A percentile compares a stretch with the other conserved stretches of the same genome.
These are phyloP conservation scores for Theileria sp. DNA, from an alignment of 169 alveolate species.

Conservation along the genomic window DNA sequence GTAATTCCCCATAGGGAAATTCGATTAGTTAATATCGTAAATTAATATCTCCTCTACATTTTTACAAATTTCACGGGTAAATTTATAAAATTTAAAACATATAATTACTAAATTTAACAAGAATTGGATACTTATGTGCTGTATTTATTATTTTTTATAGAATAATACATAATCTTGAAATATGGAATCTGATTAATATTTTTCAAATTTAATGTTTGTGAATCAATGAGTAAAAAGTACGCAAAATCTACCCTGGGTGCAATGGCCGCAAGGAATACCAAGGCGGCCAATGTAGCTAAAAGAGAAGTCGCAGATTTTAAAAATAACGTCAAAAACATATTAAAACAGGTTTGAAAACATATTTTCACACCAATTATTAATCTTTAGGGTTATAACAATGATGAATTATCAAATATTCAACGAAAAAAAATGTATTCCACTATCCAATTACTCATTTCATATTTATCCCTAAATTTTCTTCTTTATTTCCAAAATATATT, in stretches of 20 bases:
- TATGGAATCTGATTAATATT: background rate
- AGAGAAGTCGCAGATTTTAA: constrained; percentile 42
- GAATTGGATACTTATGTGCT: background rate
- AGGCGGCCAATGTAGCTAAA: constrained; percentile 64
- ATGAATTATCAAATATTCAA: constrained; percentile 15
- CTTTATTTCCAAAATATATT: background rate
- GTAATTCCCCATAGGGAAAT: background rate
- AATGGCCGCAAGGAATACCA: constrained; percentile 69
- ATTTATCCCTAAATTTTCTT: background rate
- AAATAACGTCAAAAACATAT: constrained; percentile 34
- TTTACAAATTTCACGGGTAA: background rate
- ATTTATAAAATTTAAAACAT: background rate
- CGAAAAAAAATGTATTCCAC: constrained; percentile 20
- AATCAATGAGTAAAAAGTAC: constrained; percentile 29
- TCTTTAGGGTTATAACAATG: constrained; percentile 6
- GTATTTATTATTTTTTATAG: background rate
- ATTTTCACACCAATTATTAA: background rate
- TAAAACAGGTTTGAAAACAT: constrained; percentile 21
- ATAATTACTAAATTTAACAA: too few species aligned
- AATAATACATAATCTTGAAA: background rate
- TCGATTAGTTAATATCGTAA: background rate
- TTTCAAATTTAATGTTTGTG: background rate
- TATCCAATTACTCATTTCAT: background rate
- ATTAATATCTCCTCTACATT: background rate
- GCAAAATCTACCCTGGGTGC: constrained; percentile 67